Evolutionary conservation across 768 basidiomycete genomes (phyloP), one percentile per base, ranked within the genome.

Genomic region (Suillus subaureus): DNA sequence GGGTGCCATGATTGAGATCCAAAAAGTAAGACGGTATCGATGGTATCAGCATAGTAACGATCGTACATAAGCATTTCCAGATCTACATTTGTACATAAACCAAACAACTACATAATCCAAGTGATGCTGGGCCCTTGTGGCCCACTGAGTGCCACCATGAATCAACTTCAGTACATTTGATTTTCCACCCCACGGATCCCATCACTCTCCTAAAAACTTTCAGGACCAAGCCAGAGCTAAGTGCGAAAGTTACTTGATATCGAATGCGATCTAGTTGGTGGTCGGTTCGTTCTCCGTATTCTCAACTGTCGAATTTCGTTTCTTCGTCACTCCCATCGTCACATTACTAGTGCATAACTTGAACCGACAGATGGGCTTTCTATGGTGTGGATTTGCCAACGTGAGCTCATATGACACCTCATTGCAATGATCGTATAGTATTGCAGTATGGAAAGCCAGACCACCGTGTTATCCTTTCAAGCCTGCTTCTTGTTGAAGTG

Each of bases 71-170:
- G 16, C 57, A 40, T 43, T 72, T 73, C 23, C 73, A 72, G 31
- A 81, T 68, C 31, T 67, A 67, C 62, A 79, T 51, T 76, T 70
- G 51, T 15, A 67, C 68, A 11, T 42, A 5, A 26, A 60, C 40
- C 18, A 60, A 60, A 60, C 23, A 37, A 51, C 45, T n/a, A 42
- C 40, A 42, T 42, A 42, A 42, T 39, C 37, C 35, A 9, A 35
- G 33, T 33, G 6, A 31, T 31, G 31, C 4, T 31, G 33, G 33
- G 33, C 33, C 37, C 37, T 37, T 37, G 37, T 37, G 37, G 37
- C 37, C n/a, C n/a, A n/a, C n/a, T n/a, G n/a, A 39, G 39, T 39
- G 13, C 39, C 12, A 39, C 39, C 12, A 39, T 39, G 13, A 40
- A 40, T 40, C 39, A 39, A 39, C 15, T 6, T 9, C 15, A 47